Percentiles rank a stretch among this genome's conserved stretches.
These are phyloP conservation scores for Mycena filopes DNA, from an alignment of 768 basidiomycete species.

Conservation along the genomic window DNA sequence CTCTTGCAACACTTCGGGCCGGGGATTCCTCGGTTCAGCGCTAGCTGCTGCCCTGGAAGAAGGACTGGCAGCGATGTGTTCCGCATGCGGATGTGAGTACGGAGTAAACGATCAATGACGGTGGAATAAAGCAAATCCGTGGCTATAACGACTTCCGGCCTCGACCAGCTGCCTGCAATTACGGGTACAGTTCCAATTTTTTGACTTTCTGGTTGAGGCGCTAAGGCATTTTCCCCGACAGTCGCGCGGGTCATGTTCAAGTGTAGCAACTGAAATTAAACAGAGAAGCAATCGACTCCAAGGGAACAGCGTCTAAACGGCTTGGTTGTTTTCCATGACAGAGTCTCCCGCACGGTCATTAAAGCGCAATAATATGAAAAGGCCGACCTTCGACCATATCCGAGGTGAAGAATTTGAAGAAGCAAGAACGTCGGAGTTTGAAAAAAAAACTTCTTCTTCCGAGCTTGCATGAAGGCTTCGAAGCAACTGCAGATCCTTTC, in stretches of 20 bases:
- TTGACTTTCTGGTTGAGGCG: not conserved
- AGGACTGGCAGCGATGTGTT: not conserved
- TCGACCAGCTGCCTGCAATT: not conserved
- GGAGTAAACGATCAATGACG: not conserved
- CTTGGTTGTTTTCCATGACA: not conserved
- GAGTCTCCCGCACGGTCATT: not conserved
- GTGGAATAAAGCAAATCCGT: not conserved
- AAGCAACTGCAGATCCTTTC: no score
- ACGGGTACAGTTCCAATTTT: not conserved
- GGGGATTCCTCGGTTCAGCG: not conserved
- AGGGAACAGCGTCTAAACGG: constrained; percentile 4
- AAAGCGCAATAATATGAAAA: not conserved
- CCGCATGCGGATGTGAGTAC: not conserved
- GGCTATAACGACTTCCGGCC: not conserved
- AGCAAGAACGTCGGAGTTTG: no score
- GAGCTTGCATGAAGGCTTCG: no score
- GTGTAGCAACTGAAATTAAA: not conserved
- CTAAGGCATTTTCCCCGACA: constrained; percentile 1
- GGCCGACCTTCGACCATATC: no score
- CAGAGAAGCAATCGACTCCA: constrained; percentile 1
- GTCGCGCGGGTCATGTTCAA: not conserved
- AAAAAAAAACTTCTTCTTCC: no score
- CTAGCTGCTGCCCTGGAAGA: not conserved
- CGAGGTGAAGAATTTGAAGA: no score
- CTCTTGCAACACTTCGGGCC: constrained; percentile 5